Evolutionary conservation across 192 early-diverging fungal species (phyloP).

Genomic region (Mortierella claussenii): DNA sequence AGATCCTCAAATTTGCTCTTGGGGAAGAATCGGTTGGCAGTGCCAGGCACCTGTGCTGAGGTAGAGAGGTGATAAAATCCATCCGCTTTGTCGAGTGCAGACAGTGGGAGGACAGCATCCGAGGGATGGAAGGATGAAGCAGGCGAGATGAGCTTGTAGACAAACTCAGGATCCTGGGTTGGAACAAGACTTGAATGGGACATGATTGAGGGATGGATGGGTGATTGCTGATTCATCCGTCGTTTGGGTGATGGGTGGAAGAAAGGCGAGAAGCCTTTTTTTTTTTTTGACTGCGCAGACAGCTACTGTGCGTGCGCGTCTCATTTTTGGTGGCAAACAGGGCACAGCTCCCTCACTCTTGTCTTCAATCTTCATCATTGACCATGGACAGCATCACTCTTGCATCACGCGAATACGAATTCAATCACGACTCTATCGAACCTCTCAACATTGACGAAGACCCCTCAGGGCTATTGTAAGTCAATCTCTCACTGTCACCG

Average conservation of each 20-base stretch:
- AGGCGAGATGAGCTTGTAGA: conserved; percentile 48
- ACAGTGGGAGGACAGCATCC: conserved; percentile 32
- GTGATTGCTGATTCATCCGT: too few species aligned
- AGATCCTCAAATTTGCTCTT: conserved; percentile 24
- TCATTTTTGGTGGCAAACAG: too few species aligned
- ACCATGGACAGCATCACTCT: conserved; percentile 21
- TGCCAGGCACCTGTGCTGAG: conserved; percentile 30
- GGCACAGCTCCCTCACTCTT: too few species aligned
- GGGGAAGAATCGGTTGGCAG: conserved; percentile 49
- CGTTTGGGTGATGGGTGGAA: too few species aligned
- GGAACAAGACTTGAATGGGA: conserved; percentile 30
- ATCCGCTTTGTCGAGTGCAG: conserved; percentile 41
- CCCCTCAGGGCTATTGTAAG: conserved; percentile 41
- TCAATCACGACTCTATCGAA: conserved; percentile 23
- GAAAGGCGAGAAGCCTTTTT: not conserved
- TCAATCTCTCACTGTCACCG: not conserved
- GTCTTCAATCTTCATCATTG: too few species aligned
- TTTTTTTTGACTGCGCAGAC: too few species aligned
- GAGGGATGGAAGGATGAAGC: conserved; percentile 21
- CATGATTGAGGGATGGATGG: conserved; percentile 4
- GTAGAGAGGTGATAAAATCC: conserved; percentile 53
- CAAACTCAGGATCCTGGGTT: conserved; percentile 12
- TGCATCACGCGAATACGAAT: conserved; percentile 43
- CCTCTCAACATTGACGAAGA: conserved; percentile 45
- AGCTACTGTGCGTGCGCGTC: too few species aligned